A percentile compares a stretch with the other conserved stretches of the same genome.
These are phyloP conservation scores for Trichoderma koningiopsis DNA, from an alignment of 2,329 filamentous ascomycete species.

Conservation along the genomic window DNA sequence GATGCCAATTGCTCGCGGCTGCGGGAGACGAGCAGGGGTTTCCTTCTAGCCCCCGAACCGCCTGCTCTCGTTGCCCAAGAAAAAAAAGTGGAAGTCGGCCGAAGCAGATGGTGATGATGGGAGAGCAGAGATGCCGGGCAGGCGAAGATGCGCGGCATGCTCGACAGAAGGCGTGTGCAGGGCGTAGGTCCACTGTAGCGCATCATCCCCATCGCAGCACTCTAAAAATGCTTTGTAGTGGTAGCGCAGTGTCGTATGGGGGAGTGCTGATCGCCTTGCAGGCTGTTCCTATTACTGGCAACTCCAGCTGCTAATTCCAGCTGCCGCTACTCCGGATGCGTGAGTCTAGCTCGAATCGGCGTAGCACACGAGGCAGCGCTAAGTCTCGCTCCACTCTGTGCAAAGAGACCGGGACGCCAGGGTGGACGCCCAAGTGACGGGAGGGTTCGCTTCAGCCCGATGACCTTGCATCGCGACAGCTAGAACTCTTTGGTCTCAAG, in stretches of 20 bases:
- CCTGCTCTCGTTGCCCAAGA: neutral
- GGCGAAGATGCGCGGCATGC: neutral
- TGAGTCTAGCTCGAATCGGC: neutral
- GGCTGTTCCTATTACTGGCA: neutral
- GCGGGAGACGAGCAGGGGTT: conserved; percentile 7
- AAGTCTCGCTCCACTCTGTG: neutral
- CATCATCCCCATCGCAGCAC: neutral
- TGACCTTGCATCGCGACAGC: neutral
- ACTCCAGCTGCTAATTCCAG: neutral
- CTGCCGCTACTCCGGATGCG: neutral
- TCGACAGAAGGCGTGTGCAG: neutral
- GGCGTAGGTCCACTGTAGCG: neutral
- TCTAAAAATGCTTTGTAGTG: neutral
- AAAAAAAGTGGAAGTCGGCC: neutral
- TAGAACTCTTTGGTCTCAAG: too few relatives aligned
- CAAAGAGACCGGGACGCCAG: neutral
- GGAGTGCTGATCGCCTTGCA: neutral
- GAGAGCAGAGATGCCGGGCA: neutral
- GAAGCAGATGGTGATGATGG: neutral
- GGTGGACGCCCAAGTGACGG: too few relatives aligned
- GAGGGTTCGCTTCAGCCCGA: conserved; percentile 1
- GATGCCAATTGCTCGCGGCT: conserved; percentile 5
- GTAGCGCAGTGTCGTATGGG: neutral
- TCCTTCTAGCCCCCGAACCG: conserved; percentile 2
- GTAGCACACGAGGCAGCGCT: neutral